A percentile compares a stretch with the other conserved stretches of the same genome.
phyloP scores from a whole-genome alignment of 768 basidiomycete species.

The Porphyrellus cyaneotinctus region DNA sequence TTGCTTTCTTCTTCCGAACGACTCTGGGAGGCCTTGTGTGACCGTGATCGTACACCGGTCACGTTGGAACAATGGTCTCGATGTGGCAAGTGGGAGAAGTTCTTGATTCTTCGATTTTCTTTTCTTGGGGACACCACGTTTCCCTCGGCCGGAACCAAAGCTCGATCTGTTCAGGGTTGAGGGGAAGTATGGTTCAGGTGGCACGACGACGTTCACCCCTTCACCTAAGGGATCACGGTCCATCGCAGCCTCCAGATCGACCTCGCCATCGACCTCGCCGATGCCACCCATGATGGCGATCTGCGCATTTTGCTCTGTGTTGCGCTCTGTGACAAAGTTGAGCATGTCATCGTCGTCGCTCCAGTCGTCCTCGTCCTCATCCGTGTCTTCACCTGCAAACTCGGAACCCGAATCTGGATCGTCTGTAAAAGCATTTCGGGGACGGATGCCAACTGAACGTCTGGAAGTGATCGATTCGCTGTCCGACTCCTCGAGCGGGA shows the following conservation, averaged over 20 bases:
- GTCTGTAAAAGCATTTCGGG: conserved; percentile 60
- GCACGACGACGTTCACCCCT: conserved; percentile 85
- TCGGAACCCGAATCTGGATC: conserved; percentile 67
- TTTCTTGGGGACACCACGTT: conserved; percentile 40
- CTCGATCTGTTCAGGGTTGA: conserved; percentile 58
- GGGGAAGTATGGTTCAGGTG: conserved; percentile 80
- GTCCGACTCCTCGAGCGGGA: conserved; percentile 55
- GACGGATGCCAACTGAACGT: conserved; percentile 42
- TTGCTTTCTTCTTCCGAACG: conserved; percentile 53
- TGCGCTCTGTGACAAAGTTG: conserved; percentile 79
- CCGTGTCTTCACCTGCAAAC: conserved; percentile 42
- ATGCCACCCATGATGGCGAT: conserved; percentile 31
- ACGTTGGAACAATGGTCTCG: conserved; percentile 80
- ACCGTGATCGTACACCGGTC: conserved; percentile 90
- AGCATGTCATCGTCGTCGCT: conserved; percentile 55
- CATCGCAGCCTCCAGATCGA: conserved; percentile 50
- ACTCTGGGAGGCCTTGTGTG: conserved; percentile 77
- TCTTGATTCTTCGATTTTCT: conserved; percentile 64
- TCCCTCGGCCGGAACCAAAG: conserved; percentile 34
- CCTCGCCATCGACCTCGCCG: conserved; percentile 36
- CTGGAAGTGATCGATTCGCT: conserved; percentile 36
- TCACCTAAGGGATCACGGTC: conserved; percentile 86
- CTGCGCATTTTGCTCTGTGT: conserved; percentile 81
- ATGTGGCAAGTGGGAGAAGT: conserved; percentile 59
- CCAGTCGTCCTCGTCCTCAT: conserved; percentile 58